phyloP scores from a whole-genome alignment of 1,284 basidiomycete genomes.

The Tilletia walkeri region DNA sequence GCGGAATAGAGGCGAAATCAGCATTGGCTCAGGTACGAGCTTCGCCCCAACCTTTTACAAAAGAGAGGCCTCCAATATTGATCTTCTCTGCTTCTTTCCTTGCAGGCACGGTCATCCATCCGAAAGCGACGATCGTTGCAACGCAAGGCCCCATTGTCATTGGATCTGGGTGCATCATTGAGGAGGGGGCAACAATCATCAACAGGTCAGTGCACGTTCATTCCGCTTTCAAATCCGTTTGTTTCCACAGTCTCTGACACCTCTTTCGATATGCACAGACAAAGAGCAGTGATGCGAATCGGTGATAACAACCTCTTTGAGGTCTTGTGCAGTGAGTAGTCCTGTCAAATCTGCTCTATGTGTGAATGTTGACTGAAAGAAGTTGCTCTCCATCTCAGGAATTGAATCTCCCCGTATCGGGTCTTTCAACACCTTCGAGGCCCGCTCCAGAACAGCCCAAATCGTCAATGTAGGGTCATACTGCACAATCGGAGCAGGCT shows the following conservation, averaged over 20 bases:
- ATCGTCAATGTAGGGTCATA: slow-evolving; percentile 73
- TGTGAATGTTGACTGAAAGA: background rate
- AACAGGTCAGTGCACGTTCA: slow-evolving; percentile 64
- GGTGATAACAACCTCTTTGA: slow-evolving; percentile 91
- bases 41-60: no score
- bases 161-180: slow-evolving; percentile 82
- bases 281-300: slow-evolving; percentile 68
- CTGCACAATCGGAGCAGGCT: slow-evolving; percentile 77
- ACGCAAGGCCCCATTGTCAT: slow-evolving; percentile 81
- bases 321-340: slow-evolving; percentile 75
- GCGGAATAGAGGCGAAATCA: slow-evolving; percentile 32
- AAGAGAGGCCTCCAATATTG: background rate
- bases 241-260: background rate
- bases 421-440: slow-evolving; percentile 77
- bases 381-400: slow-evolving; percentile 59
- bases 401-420: slow-evolving; percentile 81
- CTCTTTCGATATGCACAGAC: background rate
- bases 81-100: background rate
- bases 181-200: slow-evolving; percentile 82
- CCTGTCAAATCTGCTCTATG: slow-evolving; percentile 17
- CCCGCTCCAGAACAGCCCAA: slow-evolving; percentile 73
- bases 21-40: slow-evolving; percentile 32
- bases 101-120: slow-evolving; percentile 75
- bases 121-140: slow-evolving; percentile 84
- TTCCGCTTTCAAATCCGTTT: slow-evolving; percentile 10